Evolutionary conservation across 73 alveolate species (phyloP).

Genomic region (Paramecium pentaurelia): DNA sequence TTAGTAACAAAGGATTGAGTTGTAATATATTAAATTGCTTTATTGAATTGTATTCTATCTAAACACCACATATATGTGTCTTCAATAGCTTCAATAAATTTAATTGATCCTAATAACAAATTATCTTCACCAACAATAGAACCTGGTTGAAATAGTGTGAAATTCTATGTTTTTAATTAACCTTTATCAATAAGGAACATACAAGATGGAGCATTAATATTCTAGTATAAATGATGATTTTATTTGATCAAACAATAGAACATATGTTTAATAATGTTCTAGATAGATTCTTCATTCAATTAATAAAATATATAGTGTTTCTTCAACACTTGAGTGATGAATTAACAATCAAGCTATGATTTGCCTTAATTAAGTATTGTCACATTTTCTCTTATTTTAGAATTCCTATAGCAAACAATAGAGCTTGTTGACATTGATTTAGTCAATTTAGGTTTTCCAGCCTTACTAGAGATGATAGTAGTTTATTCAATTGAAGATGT

Average conservation of each 20-base stretch:
- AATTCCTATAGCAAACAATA: neutral
- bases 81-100: neutral
- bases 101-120: neutral
- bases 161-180: neutral
- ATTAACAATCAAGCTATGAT: neutral
- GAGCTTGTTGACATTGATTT: neutral
- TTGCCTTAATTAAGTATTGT: neutral
- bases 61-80: conserved; percentile 5
- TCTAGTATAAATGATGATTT: neutral
- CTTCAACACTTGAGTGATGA: neutral
- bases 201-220: neutral
- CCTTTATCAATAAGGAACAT: neutral
- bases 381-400: neutral
- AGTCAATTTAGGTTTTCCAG: neutral
- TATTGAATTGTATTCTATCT: neutral
- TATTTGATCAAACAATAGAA: neutral
- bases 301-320: neutral
- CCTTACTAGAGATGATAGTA: neutral
- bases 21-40: neutral
- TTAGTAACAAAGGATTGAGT: neutral
- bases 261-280: neutral
- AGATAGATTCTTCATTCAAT: neutral
- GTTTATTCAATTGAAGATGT: conserved; percentile 2
- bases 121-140: neutral
- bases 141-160: neutral